Conservation (phyloP, 768 basidiomycete species). For the Chlorophyllum brunneum region DNA sequence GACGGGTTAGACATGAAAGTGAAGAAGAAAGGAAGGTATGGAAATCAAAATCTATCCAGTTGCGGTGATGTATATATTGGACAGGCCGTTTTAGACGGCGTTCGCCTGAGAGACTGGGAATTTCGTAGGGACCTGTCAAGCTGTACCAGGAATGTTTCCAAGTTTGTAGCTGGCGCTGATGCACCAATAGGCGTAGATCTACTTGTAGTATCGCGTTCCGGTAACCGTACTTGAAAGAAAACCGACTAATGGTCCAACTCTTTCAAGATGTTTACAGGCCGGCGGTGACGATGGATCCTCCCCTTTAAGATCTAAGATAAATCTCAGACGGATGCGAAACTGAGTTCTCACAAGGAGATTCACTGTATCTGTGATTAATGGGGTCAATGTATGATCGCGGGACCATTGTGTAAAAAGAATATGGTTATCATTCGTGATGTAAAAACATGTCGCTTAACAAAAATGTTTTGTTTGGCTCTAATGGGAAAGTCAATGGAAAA, state of each 20-base stretch:
- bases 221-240: slow-evolving; percentile 8
- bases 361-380: slow-evolving; percentile 12
- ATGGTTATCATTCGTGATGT: slow-evolving; percentile 2
- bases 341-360: slow-evolving; percentile 6
- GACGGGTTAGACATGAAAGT: slow-evolving; percentile 24
- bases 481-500: not conserved
- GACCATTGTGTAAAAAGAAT: slow-evolving; percentile 6
- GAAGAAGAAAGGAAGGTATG: slow-evolving; percentile 11
- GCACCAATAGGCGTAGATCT: slow-evolving; percentile 11
- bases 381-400: slow-evolving; percentile 1
- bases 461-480: not conserved
- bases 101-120: slow-evolving; percentile 5
- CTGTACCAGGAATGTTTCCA: slow-evolving; percentile 13
- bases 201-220: slow-evolving; percentile 1
- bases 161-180: slow-evolving; percentile 14
- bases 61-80: slow-evolving; percentile 18
- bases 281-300: not conserved
- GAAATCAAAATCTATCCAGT: slow-evolving; percentile 12
- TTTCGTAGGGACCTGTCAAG: slow-evolving; percentile 12
- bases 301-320: slow-evolving; percentile 9
- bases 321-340: slow-evolving; percentile 3
- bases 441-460: slow-evolving; percentile 8
- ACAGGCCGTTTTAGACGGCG: slow-evolving; percentile 8
- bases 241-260: slow-evolving; percentile 4
- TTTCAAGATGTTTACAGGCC: slow-evolving; percentile 4